Evolutionary conservation across 768 basidiomycete genomes (phyloP).

Genomic region (Tylopilus sp.): DNA sequence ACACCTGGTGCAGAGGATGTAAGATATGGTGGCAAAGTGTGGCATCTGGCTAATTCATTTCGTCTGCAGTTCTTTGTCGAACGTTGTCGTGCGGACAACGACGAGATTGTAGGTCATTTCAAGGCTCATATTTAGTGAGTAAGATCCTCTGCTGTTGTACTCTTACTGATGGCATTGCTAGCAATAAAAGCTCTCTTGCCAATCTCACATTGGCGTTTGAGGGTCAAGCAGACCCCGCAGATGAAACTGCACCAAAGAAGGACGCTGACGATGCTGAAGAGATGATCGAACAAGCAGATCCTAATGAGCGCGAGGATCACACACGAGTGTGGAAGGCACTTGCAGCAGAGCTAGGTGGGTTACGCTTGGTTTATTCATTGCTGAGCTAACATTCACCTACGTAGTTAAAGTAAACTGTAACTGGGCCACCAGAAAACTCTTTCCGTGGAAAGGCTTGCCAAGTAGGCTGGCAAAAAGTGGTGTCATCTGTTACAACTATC

Average conservation of each 20-base stretch:
- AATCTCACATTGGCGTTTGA: no score
- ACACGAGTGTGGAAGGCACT: background rate
- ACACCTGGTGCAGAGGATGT: background rate
- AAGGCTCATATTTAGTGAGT: background rate
- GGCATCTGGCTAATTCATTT: no score
- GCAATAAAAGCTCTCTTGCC: background rate
- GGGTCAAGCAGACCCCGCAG: no score
- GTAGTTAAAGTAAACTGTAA: background rate
- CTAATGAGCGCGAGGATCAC: background rate
- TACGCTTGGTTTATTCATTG: no score
- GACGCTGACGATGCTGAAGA: background rate
- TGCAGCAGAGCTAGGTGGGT: background rate
- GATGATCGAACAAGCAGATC: background rate
- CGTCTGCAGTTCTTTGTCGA: background rate
- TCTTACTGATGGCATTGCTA: no score
- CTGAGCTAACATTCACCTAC: background rate
- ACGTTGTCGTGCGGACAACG: background rate
- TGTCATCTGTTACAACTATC: background rate
- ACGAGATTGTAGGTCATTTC: background rate
- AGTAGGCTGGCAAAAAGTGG: background rate
- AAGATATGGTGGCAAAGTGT: background rate
- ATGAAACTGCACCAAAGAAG: background rate
- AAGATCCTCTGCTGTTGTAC: background rate
- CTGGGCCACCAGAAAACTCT: background rate
- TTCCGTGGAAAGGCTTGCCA: slow-evolving; percentile 7